Base-by-base conservation (phyloP, 2,329 filamentous ascomycete genomes). In the Colletotrichum lentis region DNA sequence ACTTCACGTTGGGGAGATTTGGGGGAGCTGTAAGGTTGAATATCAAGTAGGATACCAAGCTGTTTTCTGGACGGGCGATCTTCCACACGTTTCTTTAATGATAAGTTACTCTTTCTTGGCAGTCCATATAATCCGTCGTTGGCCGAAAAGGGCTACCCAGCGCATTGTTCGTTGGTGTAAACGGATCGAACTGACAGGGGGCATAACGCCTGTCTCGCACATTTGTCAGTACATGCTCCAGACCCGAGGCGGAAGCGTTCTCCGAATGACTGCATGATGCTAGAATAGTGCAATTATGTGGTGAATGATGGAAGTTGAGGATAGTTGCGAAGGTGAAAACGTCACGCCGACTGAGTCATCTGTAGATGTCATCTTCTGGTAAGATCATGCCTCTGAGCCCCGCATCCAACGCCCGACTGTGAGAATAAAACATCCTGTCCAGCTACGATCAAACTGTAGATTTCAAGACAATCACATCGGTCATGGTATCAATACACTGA, bases 261-360 rank as follows among this genome's bases (percentile, higher is more conserved):
- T 10, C 31, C 2, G 7, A 35, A 35, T 35, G 8, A 35, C 31
- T 7, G 31, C 31, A 35, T 35, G 27, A 8, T 31, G 31, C 31
- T 7, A 35, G 31, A 35, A 10, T 10, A 35, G 31, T 35, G 31
- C 31, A 35, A 35, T 35, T 11, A 35, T 35, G 31, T 35, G 8
- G 10, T 35, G 31, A 3, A 11, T 20, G n/a, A 18, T 20, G 11
- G 12, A 20, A 37, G n/a, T 37, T 57, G 55, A 10, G 2, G 18
- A 7, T 16, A 11, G 10, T 35, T 27, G 20, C 11, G 39, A n/a
- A 18, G 27, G 39, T 35, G 31, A 27, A 27, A 27, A 43, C 22
- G 18, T 39, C 57, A 60, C 57, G 57, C 57, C 57, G 57, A 52
- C 10, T 60, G 57, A 60, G 57, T 60, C 57, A 60, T 50, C 44